Percentiles rank a stretch among this genome's conserved stretches.
Conservation (phyloP, 768 basidiomycete genomes). For the Lanmaoa rubissima region DNA sequence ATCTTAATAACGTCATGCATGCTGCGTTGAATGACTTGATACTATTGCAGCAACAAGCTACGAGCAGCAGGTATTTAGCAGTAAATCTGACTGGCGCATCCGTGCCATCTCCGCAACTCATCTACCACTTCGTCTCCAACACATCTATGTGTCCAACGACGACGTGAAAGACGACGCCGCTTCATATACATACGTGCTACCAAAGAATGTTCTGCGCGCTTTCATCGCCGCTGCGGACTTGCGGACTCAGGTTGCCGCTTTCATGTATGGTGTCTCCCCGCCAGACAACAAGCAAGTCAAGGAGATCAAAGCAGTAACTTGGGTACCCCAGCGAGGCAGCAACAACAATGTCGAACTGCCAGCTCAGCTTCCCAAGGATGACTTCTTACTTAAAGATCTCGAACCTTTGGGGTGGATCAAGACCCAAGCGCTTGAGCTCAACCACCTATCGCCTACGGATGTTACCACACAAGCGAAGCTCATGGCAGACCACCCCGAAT, state of each 20-base stretch:
- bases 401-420: slow-evolving; percentile 97
- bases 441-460: slow-evolving; percentile 90
- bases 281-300: slow-evolving; percentile 98
- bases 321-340: slow-evolving; percentile 96
- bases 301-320: slow-evolving; percentile 96
- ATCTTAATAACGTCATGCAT: not conserved
- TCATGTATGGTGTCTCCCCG: slow-evolving; percentile 89
- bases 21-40: slow-evolving; percentile 1
- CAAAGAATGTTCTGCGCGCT: slow-evolving; percentile 93
- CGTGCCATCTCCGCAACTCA: slow-evolving; percentile 98
- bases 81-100: slow-evolving; percentile 99
- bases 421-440: slow-evolving; percentile 90
- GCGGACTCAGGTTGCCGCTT: slow-evolving; percentile 94
- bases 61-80: slow-evolving; percentile 97
- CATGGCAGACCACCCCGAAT: slow-evolving; percentile 96
- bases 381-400: slow-evolving; percentile 91
- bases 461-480: slow-evolving; percentile 93
- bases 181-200: slow-evolving; percentile 92
- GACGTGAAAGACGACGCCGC: slow-evolving; percentile 98
- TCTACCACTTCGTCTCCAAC: slow-evolving; percentile 91
- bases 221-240: slow-evolving; percentile 94
- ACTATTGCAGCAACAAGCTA: slow-evolving; percentile 77
- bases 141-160: slow-evolving; percentile 99
- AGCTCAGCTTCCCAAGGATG: slow-evolving; percentile 85
- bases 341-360: slow-evolving; percentile 95